Evolutionary conservation across 2,329 filamentous ascomycete species (phyloP).

Genomic region (Aspergillus puulaauensis): DNA sequence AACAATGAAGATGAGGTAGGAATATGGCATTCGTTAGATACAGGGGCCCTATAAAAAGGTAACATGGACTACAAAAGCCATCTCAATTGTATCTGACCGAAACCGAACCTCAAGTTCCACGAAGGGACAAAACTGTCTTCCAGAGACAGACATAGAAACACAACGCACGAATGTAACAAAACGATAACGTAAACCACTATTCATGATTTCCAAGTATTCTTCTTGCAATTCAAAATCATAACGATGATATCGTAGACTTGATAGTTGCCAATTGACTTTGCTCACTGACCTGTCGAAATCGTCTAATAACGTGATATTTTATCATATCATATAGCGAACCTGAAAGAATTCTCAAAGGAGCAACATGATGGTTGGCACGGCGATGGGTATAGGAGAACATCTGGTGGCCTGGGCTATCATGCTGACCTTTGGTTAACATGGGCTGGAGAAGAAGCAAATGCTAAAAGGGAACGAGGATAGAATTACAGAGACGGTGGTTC

Average conservation of each 20-base stretch:
- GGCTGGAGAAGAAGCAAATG: background rate
- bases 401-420: background rate
- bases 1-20: background rate
- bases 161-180: background rate
- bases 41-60: background rate
- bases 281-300: background rate
- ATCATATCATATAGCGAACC: background rate
- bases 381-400: background rate
- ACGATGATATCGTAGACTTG: conserved; percentile 9
- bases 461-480: background rate
- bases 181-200: background rate
- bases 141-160: background rate
- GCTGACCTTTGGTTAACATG: background rate
- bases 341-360: background rate
- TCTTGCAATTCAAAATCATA: conserved; percentile 6
- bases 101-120: background rate
- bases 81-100: background rate
- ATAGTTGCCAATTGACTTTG: background rate
- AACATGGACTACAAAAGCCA: background rate
- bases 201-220: conserved; percentile 1
- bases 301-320: background rate
- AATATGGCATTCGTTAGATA: background rate
- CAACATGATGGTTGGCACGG: background rate
- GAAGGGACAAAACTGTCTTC: background rate
- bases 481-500: background rate